Percentiles rank a stretch among this genome's conserved stretches.
Conservation (phyloP, 176 grass and related monocot species). For the Avena insularis region DNA sequence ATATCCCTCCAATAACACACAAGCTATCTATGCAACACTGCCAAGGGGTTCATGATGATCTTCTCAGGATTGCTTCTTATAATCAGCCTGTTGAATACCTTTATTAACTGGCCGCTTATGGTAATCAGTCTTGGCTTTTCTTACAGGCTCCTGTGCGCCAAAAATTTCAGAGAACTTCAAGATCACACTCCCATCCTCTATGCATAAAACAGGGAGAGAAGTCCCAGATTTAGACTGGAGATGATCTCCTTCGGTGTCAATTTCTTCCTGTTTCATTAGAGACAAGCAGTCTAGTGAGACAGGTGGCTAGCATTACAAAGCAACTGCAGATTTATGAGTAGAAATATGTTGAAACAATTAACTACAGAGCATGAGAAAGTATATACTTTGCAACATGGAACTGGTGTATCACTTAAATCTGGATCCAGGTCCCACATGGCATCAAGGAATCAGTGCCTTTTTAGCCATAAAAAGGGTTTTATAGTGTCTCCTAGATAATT, state of each 20-base stretch:
- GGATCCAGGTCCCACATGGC: background rate
- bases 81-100: slow-evolving; percentile 49
- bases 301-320: slow-evolving; percentile 25
- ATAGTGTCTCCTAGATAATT: background rate
- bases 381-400: background rate
- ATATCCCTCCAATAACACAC: slow-evolving; percentile 14
- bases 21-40: slow-evolving; percentile 19
- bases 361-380: slow-evolving; percentile 15
- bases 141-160: slow-evolving; percentile 74
- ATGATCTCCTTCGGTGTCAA: slow-evolving; percentile 55
- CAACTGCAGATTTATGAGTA: slow-evolving; percentile 25
- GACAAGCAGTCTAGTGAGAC: slow-evolving; percentile 31
- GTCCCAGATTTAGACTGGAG: slow-evolving; percentile 48
- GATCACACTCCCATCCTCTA: slow-evolving; percentile 80
- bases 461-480: background rate
- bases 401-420: slow-evolving; percentile 21
- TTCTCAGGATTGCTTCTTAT: slow-evolving; percentile 33
- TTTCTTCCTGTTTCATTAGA: slow-evolving; percentile 63
- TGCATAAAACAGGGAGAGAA: slow-evolving; percentile 85
- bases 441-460: slow-evolving; percentile 2
- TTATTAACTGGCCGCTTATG: slow-evolving; percentile 64
- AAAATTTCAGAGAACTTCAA: slow-evolving; percentile 98
- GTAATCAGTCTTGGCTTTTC: slow-evolving; percentile 62
- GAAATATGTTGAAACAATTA: slow-evolving; percentile 18
- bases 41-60: background rate